Evolutionary conservation across 371 early-diverging fungal genomes (phyloP).

Genomic region (Mucor saturninus): DNA sequence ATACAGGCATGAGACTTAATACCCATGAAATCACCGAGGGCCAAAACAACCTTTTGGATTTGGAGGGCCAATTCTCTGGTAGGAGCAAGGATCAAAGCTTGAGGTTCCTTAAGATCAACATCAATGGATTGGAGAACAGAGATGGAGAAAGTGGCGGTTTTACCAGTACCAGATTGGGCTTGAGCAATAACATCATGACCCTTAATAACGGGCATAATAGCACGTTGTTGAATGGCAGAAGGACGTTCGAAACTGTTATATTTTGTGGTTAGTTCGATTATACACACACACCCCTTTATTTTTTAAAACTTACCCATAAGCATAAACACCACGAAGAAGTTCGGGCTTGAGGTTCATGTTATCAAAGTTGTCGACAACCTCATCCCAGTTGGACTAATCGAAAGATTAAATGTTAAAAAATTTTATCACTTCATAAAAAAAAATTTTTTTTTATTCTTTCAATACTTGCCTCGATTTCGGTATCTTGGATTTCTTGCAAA

Average conservation of each 20-base stretch:
- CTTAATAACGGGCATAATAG: constrained; percentile 85
- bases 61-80: constrained; percentile 95
- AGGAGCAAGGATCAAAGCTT: constrained; percentile 89
- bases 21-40: constrained; percentile 86
- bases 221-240: constrained; percentile 92
- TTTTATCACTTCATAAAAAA: constrained; percentile 13
- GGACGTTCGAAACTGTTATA: constrained; percentile 80
- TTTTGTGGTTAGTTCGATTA: neutral
- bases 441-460: constrained; percentile 6
- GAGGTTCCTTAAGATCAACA: constrained; percentile 69
- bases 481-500: constrained; percentile 45
- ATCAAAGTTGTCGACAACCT: constrained; percentile 82
- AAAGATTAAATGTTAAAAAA: constrained; percentile 17
- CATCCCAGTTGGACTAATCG: constrained; percentile 75
- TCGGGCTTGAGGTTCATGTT: constrained; percentile 84
- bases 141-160: constrained; percentile 96
- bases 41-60: constrained; percentile 84
- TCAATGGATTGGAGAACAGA: constrained; percentile 90
- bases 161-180: constrained; percentile 98
- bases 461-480: constrained; percentile 51
- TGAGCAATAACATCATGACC: constrained; percentile 94
- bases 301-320: constrained; percentile 70
- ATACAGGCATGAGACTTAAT: constrained; percentile 84
- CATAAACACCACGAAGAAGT: constrained; percentile 88
- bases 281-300: neutral